phyloP scores from a whole-genome alignment of 768 basidiomycete genomes.

The Leccinum barrowsii region DNA sequence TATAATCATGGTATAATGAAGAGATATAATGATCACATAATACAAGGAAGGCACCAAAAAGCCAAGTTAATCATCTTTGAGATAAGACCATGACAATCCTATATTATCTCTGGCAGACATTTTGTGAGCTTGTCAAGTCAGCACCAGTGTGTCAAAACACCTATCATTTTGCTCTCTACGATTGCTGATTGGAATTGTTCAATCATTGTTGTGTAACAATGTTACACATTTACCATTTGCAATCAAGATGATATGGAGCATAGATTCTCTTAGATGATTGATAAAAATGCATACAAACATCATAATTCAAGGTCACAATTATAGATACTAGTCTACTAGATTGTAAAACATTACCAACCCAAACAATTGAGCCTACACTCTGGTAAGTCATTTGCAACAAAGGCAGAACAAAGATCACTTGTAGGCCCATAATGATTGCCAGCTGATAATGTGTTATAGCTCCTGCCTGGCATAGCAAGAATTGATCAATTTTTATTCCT shows the following conservation, averaged over 20 bases:
- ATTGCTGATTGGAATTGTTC: too few relatives aligned
- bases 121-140: not conserved
- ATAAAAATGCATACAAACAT: not conserved
- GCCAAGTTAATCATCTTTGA: not conserved
- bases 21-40: not conserved
- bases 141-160: too few relatives aligned
- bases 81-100: not conserved
- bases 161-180: too few relatives aligned
- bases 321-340: not conserved
- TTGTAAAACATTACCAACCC: not conserved
- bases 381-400: not conserved
- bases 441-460: too few relatives aligned
- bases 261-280: too few relatives aligned
- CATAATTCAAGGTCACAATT: not conserved
- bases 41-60: not conserved
- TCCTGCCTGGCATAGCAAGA: too few relatives aligned
- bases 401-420: not conserved
- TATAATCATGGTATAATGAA: not conserved
- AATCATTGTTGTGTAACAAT: too few relatives aligned
- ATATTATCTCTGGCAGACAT: not conserved
- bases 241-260: too few relatives aligned
- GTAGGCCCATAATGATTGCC: too few relatives aligned
- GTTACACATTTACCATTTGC: too few relatives aligned
- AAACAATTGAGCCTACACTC: not conserved
- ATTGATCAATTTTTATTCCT: too few relatives aligned